Evolutionary conservation across 306 rosid species (phyloP).

Genomic region (Datisca glomerata): DNA sequence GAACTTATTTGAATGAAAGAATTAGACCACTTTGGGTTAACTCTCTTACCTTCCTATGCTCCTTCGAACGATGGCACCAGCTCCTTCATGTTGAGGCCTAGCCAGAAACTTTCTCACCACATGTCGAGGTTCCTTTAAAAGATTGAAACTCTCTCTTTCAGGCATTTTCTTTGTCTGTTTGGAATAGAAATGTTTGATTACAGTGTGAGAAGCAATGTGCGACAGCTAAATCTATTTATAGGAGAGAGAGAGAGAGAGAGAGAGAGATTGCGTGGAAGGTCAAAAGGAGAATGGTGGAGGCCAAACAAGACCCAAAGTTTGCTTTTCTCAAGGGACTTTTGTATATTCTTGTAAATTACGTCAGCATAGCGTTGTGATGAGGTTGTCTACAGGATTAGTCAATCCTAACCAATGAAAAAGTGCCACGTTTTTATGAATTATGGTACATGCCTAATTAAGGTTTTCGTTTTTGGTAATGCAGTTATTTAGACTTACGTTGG

Average conservation of each 20-base stretch:
- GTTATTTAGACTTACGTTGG: no score
- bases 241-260: constrained; percentile 1
- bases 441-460: no score
- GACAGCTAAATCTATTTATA: constrained; percentile 18
- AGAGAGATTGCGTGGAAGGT: constrained; percentile 18
- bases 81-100: constrained; percentile 84
- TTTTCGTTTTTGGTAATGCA: no score
- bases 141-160: constrained; percentile 16
- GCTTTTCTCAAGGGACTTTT: not conserved
- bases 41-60: constrained; percentile 96
- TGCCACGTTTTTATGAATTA: no score
- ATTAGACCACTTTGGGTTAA: no score
- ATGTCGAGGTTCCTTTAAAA: constrained; percentile 39
- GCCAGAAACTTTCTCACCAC: constrained; percentile 78
- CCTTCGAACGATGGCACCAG: constrained; percentile 90
- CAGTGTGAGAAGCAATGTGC: constrained; percentile 17
- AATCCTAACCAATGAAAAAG: constrained; percentile 14
- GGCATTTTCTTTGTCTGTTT: constrained; percentile 27
- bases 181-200: not conserved
- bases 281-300: constrained; percentile 30
- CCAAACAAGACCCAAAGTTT: constrained; percentile 9
- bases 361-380: constrained; percentile 58
- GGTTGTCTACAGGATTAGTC: constrained; percentile 5
- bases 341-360: constrained; percentile 14
- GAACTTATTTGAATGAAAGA: not conserved